phyloP scores from a whole-genome alignment of 2,329 filamentous ascomycete genomes.

The Hirsutella minnesotensis region DNA sequence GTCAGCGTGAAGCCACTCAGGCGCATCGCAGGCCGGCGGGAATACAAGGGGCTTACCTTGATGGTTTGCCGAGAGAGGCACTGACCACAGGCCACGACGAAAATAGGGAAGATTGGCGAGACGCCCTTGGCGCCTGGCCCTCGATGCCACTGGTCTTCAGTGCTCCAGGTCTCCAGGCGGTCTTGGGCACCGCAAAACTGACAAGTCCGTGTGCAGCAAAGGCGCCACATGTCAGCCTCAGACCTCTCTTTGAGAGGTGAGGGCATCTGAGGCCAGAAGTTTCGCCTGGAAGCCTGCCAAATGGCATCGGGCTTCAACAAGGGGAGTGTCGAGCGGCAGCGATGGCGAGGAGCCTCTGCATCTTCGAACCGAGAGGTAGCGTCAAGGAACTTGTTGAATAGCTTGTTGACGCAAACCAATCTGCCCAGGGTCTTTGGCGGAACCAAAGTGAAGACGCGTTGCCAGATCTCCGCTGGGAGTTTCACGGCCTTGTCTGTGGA shows the following conservation, averaged over 20 bases:
- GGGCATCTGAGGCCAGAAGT: conserved; percentile 55
- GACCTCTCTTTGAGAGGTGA: conserved; percentile 51
- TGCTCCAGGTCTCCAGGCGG: conserved; percentile 9
- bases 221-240: conserved; percentile 67
- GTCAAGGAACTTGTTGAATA: conserved; percentile 50
- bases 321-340: conserved; percentile 8
- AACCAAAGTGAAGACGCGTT: conserved; percentile 56
- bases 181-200: conserved; percentile 50
- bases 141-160: conserved; percentile 37
- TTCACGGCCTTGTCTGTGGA: conserved; percentile 7
- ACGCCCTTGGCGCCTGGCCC: conserved; percentile 52
- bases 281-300: conserved; percentile 58
- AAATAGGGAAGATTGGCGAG: conserved; percentile 60
- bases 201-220: conserved; percentile 51
- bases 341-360: conserved; percentile 8
- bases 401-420: conserved; percentile 55
- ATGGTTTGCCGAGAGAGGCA: conserved; percentile 50
- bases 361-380: conserved; percentile 23
- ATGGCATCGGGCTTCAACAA: conserved; percentile 48
- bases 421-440: conserved; percentile 51
- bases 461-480: conserved; percentile 55
- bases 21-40: conserved; percentile 8
- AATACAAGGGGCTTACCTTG: conserved; percentile 41
- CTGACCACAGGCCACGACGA: conserved; percentile 49
- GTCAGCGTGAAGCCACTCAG: conserved; percentile 7